Evolutionary conservation across 257 asterid species (phyloP).

Genomic region (Solanum stenotomum): DNA sequence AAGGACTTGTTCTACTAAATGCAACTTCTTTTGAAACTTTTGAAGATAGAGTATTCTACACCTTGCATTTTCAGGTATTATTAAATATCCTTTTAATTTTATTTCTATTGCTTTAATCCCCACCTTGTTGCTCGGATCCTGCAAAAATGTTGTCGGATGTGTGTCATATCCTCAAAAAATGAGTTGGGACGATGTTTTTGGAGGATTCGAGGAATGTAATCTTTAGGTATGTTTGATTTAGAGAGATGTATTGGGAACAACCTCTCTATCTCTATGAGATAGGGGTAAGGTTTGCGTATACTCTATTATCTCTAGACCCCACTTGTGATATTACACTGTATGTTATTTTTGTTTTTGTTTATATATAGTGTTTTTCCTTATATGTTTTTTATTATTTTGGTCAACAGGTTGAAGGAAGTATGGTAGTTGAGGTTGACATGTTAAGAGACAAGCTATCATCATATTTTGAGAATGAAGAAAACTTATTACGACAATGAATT

Average conservation of each 20-base stretch:
- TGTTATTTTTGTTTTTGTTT: no score
- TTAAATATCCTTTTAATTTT: not conserved
- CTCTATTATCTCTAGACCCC: not conserved
- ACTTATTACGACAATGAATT: not conserved
- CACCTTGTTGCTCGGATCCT: not conserved
- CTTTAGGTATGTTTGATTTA: not conserved
- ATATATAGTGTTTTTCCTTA: not conserved
- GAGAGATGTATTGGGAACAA: no score
- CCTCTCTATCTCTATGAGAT: no score
- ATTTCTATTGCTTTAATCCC: not conserved
- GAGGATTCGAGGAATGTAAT: not conserved
- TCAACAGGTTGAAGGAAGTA: not conserved
- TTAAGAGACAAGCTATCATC: not conserved
- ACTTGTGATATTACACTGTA: not conserved
- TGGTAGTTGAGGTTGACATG: not conserved
- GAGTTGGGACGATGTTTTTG: not conserved
- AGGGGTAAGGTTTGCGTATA: no score
- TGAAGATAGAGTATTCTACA: not conserved
- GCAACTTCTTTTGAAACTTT: not conserved
- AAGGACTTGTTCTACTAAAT: conserved; percentile 3
- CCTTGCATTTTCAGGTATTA: conserved; percentile 10
- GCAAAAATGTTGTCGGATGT: not conserved
- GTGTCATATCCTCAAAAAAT: not conserved
- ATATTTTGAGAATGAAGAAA: not conserved
- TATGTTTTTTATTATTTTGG: not conserved